Evolutionary conservation across 768 basidiomycete genomes (phyloP).

Genomic region (Suillus placidus): DNA sequence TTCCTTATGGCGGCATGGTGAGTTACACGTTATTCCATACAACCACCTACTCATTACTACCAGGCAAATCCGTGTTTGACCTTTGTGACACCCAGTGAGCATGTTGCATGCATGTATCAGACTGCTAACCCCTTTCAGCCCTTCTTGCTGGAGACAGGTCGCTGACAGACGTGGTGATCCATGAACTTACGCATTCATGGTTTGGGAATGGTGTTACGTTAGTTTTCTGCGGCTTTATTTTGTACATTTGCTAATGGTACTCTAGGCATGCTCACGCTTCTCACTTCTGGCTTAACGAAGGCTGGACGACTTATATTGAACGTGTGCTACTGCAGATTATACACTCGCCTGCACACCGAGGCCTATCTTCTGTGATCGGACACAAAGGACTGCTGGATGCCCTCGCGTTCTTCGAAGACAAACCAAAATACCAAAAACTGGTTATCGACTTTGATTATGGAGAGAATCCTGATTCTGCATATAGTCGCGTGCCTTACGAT

Average conservation of each 20-base stretch:
- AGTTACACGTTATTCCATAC: constrained; percentile 14
- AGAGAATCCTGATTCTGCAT: constrained; percentile 53
- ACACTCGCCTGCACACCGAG: constrained; percentile 50
- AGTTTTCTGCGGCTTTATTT: constrained; percentile 12
- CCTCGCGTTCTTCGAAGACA: constrained; percentile 42
- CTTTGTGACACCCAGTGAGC: constrained; percentile 54
- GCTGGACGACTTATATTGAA: constrained; percentile 65
- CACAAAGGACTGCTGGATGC: constrained; percentile 48
- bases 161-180: constrained; percentile 56
- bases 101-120: neutral
- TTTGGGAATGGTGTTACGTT: constrained; percentile 58
- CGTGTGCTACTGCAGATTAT: constrained; percentile 49
- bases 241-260: constrained; percentile 1
- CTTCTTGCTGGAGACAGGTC: constrained; percentile 58
- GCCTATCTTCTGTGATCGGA: constrained; percentile 54
- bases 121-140: constrained; percentile 29
- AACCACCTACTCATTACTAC: neutral
- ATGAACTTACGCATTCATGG: constrained; percentile 57
- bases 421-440: constrained; percentile 53
- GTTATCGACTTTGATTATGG: constrained; percentile 51
- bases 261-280: constrained; percentile 42
- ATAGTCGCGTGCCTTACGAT: constrained; percentile 53
- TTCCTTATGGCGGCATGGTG: constrained; percentile 60
- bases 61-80: constrained; percentile 57
- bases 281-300: constrained; percentile 56